Evolutionary conservation across 2,329 filamentous ascomycete genomes (phyloP), one percentile per base, ranked within the genome.

Genomic region (Gnomoniopsis smithogilvyi): DNA sequence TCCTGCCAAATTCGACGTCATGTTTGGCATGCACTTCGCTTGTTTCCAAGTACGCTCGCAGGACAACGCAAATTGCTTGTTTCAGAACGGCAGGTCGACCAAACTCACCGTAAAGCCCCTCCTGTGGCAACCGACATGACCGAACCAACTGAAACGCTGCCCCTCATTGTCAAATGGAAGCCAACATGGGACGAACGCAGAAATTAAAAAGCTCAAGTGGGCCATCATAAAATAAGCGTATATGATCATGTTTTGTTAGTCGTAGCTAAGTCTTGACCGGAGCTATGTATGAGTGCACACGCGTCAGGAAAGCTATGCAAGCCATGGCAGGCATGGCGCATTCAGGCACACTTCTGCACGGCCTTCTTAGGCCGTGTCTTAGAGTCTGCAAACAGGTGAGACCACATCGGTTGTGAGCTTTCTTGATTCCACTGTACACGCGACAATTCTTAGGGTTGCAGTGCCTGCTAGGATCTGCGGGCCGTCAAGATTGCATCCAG

Each of bases 11-110:
- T 19, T 19, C n/a, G 14, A 15, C 38, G 14, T 41, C 43, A 22
- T 45, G n/a, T 6, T 26, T 26, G 22, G 15, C 12, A 14, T n/a
- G 34, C 24, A 22, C 30, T 6, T 17, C 41, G 36, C 36, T 41
- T 43, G 12, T 41, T 52, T 21, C 30, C 33, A n/a, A 43, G 4
- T 54, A 15, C 51, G n/a, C 43, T 30, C 61, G 62, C 58, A 62
- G 60, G 54, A 60, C 48, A 46, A 48, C 62, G 51, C 57, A 64
- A 63, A 65, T 65, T 66, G 63, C 64, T 60, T 61, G 62, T 63
- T 64, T 65, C 60, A 62, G 15, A 52, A 51, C 49, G 56, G 60
- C 36, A 61, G 58, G 59, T 62, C 60, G 58, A 51, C 3, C 14
- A 33, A 21, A 19, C n/a, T 45, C 43, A n/a, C 11, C 11, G 11